Conservation (phyloP, 1,284 basidiomycete species). For the Melampsora americana region DNA sequence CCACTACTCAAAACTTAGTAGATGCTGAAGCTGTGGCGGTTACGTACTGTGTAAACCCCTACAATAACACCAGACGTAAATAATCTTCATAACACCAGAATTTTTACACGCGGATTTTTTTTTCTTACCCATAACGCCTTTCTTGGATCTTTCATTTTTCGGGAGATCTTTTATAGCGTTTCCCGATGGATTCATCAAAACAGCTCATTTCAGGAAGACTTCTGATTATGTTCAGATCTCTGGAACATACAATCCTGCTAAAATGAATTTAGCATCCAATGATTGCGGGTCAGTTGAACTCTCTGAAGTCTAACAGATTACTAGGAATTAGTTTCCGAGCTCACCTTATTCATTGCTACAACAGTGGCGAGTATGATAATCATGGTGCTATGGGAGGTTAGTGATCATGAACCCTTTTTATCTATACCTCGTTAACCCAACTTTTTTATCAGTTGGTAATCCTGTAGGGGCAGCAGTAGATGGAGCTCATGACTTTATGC, state of each 20-base stretch:
- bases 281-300: conserved; percentile 50
- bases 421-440: too few relatives aligned
- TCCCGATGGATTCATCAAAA: conserved; percentile 51
- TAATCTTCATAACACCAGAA: neutral
- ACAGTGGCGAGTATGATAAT: conserved; percentile 44
- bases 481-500: conserved; percentile 48
- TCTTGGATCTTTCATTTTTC: too few relatives aligned
- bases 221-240: conserved; percentile 49
- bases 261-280: conserved; percentile 50
- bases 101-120: neutral
- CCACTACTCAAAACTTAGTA: conserved; percentile 50
- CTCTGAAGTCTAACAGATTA: neutral
- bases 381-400: conserved; percentile 42
- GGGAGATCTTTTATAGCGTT: conserved; percentile 23
- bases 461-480: conserved; percentile 50
- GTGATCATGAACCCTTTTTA: neutral
- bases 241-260: conserved; percentile 49
- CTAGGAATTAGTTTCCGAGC: too few relatives aligned
- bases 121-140: neutral
- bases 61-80: conserved; percentile 50
- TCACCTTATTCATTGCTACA: neutral
- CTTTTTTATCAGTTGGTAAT: conserved; percentile 46
- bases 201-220: conserved; percentile 50
- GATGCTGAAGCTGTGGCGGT: conserved; percentile 51
- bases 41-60: conserved; percentile 50